Evolutionary conservation across 2,329 filamentous ascomycete genomes (phyloP), one percentile per base, ranked within the genome.

Genomic region (Endoconidiophora laricicola): DNA sequence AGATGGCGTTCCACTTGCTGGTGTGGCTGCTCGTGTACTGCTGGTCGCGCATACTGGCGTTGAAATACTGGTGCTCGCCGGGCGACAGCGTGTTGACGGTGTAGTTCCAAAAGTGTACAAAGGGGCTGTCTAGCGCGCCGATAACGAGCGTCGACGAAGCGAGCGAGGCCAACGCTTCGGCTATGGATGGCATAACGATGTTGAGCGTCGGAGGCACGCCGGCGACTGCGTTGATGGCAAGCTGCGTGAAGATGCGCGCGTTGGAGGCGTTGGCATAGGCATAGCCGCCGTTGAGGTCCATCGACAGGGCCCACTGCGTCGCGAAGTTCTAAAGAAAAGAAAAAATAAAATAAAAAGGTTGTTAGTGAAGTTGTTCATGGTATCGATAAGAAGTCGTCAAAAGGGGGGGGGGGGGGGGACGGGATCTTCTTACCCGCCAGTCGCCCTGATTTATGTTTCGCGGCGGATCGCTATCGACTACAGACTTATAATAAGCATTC

Each of bases 101-200:
- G 55, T 74, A 71, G 9, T 65, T 63, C 70, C 74, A 82, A 48
- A 63, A 70, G 37, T 76, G 73, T 0, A 70, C 66, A 57, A 81
- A 85, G 0, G 81, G 78, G 0, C 79, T 65, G 50, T 75, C 69
- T 6, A 74, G 63, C 2, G 77, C 65, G 6, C 74, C 70, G 41
- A 79, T 67, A 6, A 87, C 69, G 0, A 87, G 61, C 0, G 81
- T 85, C 36, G 74, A 79, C 3, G 77, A 76, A 0, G 75, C 73
- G 57, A 87, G 70, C 0, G 86, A 81, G 0, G 83, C 81, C 0
- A 91, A 60, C 0, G 80, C 79, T 62, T 91, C 85, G 0, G 77
- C 79, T n/a, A 84, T 69, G 2, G 79, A 84, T 0, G 85, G 85
- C 0, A 80, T 61, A 0, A 62, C 23, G 3, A 24, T 16, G 14